Evolutionary conservation across 192 early-diverging fungal genomes (phyloP), one percentile per base, ranked within the genome.

Genomic region (Rhizophagus clarus): DNA sequence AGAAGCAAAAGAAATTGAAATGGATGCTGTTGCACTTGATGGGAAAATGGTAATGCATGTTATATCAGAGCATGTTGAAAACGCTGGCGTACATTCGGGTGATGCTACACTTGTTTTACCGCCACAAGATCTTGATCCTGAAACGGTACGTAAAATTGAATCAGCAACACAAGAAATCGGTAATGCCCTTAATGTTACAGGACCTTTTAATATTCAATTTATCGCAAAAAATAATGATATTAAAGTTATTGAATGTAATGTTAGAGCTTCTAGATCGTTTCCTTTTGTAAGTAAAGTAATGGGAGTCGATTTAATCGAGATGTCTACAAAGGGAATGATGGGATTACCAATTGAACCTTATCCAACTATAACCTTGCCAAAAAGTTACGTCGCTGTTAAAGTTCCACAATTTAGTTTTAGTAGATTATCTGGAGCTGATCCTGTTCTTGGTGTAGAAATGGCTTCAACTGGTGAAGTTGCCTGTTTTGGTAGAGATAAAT

Each of bases 181-280:
- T 24, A 85, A 88, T 45, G 96, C 95, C 6, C 96, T 99, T 84
- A 90, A 93, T 73, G 96, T 98, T 85, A 97, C 97, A n/a, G 96
- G 97, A 12, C 97, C 97, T 2, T 99, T 93, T 94, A 99, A 99
- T 87, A 99, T 99, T 94, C 97, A 99, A 86, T 88, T 99, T 75
- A 98, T 99, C 82, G 83, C 85, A 40, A 67, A 80, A 75, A 77
- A 72, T 22, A 72, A 79, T 72, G 80, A 85, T 67, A 88, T 99
- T 67, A 97, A 97, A 89, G 97, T 98, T 45, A 99, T 99, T 73
- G 97, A 98, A 88, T 99, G 97, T 88, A 99, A 99, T 84, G 84
- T 99, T 69, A 95, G 97, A 70, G 97, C 97, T 1, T 97, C 97
- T 40, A 95, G 97, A 12, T 99, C 97, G 1, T 96, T 99, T 92